These are phyloP conservation scores for Cymbidium sinense DNA, from an alignment of 106 monocot species.

Conservation along the genomic window DNA sequence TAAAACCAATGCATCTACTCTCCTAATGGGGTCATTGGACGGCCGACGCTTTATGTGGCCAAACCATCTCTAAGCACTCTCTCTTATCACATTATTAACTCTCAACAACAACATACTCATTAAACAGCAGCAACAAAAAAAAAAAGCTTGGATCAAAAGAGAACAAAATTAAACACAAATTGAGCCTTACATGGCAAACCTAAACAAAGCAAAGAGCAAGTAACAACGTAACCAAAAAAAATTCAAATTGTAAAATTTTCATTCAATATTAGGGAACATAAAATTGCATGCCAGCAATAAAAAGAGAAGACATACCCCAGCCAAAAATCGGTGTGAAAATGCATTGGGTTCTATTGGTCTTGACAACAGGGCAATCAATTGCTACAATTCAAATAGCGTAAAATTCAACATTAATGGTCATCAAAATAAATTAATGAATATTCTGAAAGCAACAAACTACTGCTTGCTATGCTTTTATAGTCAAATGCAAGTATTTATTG, in stretches of 20 bases:
- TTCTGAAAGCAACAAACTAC: conserved; percentile 4
- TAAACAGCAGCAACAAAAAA: background rate
- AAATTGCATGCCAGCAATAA: background rate
- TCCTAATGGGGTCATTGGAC: too few relatives aligned
- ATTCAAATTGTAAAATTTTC: background rate
- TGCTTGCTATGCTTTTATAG: background rate
- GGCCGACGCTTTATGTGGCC: too few relatives aligned
- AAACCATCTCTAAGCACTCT: too few relatives aligned
- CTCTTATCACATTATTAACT: too few relatives aligned
- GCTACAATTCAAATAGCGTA: conserved; percentile 35
- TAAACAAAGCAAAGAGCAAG: background rate
- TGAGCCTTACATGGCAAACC: background rate
- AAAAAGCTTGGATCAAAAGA: background rate
- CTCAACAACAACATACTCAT: too few relatives aligned
- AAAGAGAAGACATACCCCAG: conserved; percentile 52
- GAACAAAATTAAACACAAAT: background rate
- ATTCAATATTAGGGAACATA: background rate
- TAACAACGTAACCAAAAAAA: background rate
- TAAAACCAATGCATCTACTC: too few relatives aligned
- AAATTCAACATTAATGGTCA: conserved; percentile 3
- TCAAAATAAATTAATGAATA: background rate
- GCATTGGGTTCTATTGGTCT: conserved; percentile 64
- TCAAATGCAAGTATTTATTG: background rate
- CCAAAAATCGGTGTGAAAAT: conserved; percentile 76
- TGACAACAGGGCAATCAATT: conserved; percentile 40